These are phyloP conservation scores for Lepidium aucheri DNA, from an alignment of 345 rosid genomes.

Conservation along the genomic window DNA sequence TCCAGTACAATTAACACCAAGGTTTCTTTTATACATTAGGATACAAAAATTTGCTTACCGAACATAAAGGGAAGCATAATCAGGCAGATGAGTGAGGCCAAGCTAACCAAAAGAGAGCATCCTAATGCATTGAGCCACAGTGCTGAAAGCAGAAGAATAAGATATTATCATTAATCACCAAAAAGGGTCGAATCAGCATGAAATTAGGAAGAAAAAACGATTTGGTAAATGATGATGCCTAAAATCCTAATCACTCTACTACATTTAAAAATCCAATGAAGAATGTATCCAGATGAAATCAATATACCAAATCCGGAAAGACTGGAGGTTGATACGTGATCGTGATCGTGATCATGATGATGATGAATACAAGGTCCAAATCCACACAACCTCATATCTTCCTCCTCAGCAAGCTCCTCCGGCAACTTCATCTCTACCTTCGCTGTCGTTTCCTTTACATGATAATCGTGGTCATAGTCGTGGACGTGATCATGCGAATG, in stretches of 20 bases:
- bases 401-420: conserved; percentile 92
- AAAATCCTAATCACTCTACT: background rate
- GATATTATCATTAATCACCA: background rate
- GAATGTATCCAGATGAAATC: background rate
- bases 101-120: conserved; percentile 96
- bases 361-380: conserved; percentile 44
- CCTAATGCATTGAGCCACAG: conserved; percentile 86
- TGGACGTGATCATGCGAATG: conserved; percentile 32
- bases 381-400: conserved; percentile 81
- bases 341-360: conserved; percentile 29
- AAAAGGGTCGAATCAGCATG: background rate
- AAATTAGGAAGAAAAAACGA: background rate
- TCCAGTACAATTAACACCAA: background rate
- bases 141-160: conserved; percentile 29
- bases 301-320: conserved; percentile 57
- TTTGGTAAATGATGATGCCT: background rate
- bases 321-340: conserved; percentile 23
- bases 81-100: conserved; percentile 89
- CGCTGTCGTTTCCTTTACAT: conserved; percentile 15
- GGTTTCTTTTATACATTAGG: background rate
- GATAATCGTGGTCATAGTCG: conserved; percentile 21
- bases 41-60: conserved; percentile 32
- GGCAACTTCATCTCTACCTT: conserved; percentile 42
- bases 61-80: conserved; percentile 76
- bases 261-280: background rate